Conservation (phyloP, 305 asterid genomes). For the Fraxinus platypoda region DNA sequence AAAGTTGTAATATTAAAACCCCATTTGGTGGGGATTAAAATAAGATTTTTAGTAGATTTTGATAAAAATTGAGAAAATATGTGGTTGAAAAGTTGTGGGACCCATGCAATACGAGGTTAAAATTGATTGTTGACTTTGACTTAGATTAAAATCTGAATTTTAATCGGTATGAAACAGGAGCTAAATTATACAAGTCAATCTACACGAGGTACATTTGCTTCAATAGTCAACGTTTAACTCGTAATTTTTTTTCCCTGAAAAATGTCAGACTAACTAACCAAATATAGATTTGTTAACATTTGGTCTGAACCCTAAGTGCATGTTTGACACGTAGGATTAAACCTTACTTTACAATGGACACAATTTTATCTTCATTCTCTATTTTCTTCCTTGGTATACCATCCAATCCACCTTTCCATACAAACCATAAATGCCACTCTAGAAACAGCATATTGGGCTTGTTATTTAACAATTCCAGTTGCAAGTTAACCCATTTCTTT, state of each 20-base stretch:
- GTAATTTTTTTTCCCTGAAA: not conserved
- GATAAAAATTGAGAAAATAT: too few species aligned
- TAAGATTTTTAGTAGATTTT: too few species aligned
- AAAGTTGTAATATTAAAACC: not conserved
- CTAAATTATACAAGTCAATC: not conserved
- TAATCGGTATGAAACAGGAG: too few species aligned
- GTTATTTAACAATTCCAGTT: not conserved
- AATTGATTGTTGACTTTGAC: too few species aligned
- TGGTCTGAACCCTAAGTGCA: not conserved
- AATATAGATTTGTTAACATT: not conserved
- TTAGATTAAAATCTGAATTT: too few species aligned
- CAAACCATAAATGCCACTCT: not conserved
- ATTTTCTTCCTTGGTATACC: not conserved
- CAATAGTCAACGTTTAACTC: not conserved
- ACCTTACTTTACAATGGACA: not conserved
- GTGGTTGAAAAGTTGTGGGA: too few species aligned
- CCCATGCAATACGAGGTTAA: too few species aligned
- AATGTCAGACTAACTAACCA: not conserved
- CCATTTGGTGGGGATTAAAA: too few species aligned
- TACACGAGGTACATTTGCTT: not conserved
- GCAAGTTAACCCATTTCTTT: not conserved
- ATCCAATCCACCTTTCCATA: not conserved
- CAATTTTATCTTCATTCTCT: not conserved
- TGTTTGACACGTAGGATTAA: not conserved
- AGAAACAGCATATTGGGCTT: not conserved